phyloP scores from a whole-genome alignment of 768 basidiomycete genomes.

The Leccinellum luteum region DNA sequence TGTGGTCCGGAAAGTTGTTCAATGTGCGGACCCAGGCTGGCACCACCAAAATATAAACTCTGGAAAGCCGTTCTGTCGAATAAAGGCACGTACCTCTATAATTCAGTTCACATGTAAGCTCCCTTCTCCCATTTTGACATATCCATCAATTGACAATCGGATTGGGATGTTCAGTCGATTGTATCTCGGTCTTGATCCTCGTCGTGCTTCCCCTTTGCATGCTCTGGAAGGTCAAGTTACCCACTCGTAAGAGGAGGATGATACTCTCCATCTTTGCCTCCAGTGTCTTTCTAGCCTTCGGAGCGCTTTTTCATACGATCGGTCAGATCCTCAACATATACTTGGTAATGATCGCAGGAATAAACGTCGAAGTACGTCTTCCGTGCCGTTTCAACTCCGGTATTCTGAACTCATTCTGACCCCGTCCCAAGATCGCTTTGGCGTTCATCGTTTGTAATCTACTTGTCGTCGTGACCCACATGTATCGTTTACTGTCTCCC shows the following conservation, averaged over 20 bases:
- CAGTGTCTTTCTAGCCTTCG: slow-evolving; percentile 15
- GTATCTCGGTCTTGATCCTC: slow-evolving; percentile 14
- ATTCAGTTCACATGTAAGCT: slow-evolving; percentile 17
- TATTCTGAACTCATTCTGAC: background rate
- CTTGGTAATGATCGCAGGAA: slow-evolving; percentile 4
- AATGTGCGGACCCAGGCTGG: slow-evolving; percentile 12
- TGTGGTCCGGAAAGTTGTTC: slow-evolving; percentile 4
- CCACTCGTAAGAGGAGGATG: slow-evolving; percentile 21
- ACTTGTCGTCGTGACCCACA: slow-evolving; percentile 21
- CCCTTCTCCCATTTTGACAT: background rate
- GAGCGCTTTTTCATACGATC: slow-evolving; percentile 13
- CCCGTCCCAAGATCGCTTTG: slow-evolving; percentile 9
- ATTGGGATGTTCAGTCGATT: slow-evolving; percentile 11
- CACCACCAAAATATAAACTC: background rate
- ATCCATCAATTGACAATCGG: background rate
- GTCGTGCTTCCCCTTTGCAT: slow-evolving; percentile 18
- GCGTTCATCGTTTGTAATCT: slow-evolving; percentile 22
- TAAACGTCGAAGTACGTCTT: slow-evolving; percentile 19
- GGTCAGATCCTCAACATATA: slow-evolving; percentile 11
- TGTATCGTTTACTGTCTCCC: slow-evolving; percentile 12
- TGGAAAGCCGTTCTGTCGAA: slow-evolving; percentile 12
- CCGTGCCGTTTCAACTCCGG: background rate
- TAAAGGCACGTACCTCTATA: slow-evolving; percentile 2
- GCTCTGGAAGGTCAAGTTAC: slow-evolving; percentile 22
- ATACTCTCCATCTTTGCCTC: slow-evolving; percentile 23